Evolutionary conservation across 495 filamentous ascomycete species (phyloP), one percentile per base, ranked within the genome.

Genomic region (Pyrenula massariospora): DNA sequence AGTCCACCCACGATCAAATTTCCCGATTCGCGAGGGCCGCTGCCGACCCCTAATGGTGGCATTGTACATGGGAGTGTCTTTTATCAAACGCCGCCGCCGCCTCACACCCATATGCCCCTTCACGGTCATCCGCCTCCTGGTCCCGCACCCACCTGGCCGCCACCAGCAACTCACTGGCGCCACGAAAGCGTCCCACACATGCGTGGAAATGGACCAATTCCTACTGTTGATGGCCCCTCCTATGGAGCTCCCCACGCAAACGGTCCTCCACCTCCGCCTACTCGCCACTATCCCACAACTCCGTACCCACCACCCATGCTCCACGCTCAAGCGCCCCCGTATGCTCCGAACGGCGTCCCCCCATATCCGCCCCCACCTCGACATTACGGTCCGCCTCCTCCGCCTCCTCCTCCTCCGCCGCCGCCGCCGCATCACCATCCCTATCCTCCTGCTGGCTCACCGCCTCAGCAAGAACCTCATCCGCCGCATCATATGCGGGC

Each of bases 401-500:
- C 66, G 23, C 64, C 68, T 49, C 59, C 31, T 59, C 59, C 52
- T n/a, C 57, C 15, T 24, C 24, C 31, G 24, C 53, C 53, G 15
- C 53, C 53, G 47, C 53, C 53, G 11, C 22, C 53, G 10, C 53
- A 31, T 25, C 20, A 31, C 20, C 53, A 54, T 22, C 53, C 22
- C 23, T 24, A 23, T 54, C 53, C 60, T 24, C 72, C 69, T 55
- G 74, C 70, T 51, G 22, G 63, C 12, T 62, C 55, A 24, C 62
- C 64, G 2, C 60, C 65, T 15, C 72, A 71, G 15, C 67, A 61
- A 10, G 22, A 63, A 24, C 22, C 68, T 60, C 70, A 73, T 23
- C 71, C 73, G 48, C 74, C 72, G 2, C 63, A 70, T 5, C 61
- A 69, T 8, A 72, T 73, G 50, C 55, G 67, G 2, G 73, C 68